Base-by-base conservation (phyloP, 148 eudicot species). In the Amaranthus palmeri region DNA sequence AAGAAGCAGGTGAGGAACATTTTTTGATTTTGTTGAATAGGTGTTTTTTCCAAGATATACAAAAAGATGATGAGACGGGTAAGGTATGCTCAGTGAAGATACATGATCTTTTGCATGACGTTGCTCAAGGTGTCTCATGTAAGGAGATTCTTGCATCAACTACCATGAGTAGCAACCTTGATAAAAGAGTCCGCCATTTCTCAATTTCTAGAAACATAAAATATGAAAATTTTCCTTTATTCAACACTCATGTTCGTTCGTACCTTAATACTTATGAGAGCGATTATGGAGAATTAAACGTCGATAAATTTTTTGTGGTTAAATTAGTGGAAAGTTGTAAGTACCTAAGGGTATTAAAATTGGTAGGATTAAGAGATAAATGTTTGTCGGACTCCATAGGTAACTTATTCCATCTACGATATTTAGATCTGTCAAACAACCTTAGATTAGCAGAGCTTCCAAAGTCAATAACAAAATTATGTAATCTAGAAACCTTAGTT, bases 401-500 rank as follows among this genome's bases (percentile, higher is more conserved):
- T 25, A 25, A 25, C 0, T 25, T 25, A 25, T 25, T 25, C 0
- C 36, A 25, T 25, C 1, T 25, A 25, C 0, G 36, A 25, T 25
- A 1, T 25, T 25, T 25, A 25, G 36, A 25, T 25, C 36, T 25
- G 1, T 25, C 36, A 25, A 0, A 0, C 1, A 25, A 25, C 36
- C 36, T 0, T 25, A 1, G 1, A 25, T 0, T 25, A 9, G 41
- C 53, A 46, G 54, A 3, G 14, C 62, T 76, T 18, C 79, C 73
- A 0, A 42, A 61, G 0, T 61, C 73, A 13, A 69, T 76, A 7
- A 45, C 69, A 41, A 70, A 69, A 52, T 54, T 76, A 13, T 8
- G 4, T 51, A 69, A 69, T 51, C 10, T 76, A 25, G 68, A 76
- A 45, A 61, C 68, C 51, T 40, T 76, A 15, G 12, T 43, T 14